These are phyloP conservation scores for Pseudozyma sp. DNA, from an alignment of 1,284 basidiomycete genomes.

Conservation along the genomic window DNA sequence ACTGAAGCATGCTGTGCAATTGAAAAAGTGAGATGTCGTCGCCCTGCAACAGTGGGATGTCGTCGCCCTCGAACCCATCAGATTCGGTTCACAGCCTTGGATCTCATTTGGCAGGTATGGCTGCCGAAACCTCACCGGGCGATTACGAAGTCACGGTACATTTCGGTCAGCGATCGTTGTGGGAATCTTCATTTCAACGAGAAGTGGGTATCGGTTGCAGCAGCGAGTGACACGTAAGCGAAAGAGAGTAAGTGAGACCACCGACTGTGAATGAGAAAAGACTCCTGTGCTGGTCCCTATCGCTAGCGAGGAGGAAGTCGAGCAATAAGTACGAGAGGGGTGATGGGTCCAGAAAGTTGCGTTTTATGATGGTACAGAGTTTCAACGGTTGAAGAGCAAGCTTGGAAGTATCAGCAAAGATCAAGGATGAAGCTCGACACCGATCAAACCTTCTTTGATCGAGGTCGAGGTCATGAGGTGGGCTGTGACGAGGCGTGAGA, in stretches of 20 bases:
- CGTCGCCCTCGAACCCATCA: too few species aligned
- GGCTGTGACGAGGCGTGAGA: slow-evolving; percentile 12
- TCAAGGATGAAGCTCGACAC: background rate
- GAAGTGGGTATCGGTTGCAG: slow-evolving; percentile 19
- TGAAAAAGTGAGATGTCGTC: too few species aligned
- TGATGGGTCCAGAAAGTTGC: background rate
- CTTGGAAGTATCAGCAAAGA: background rate
- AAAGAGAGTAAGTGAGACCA: background rate
- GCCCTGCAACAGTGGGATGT: too few species aligned
- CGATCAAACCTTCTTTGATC: background rate
- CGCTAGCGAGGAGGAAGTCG: too few species aligned
- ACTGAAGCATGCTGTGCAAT: too few species aligned
- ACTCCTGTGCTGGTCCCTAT: too few species aligned
- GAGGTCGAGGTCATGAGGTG: slow-evolving; percentile 18
- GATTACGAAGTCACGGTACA: too few species aligned
- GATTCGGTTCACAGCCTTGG: background rate
- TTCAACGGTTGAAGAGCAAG: background rate
- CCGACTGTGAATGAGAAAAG: too few species aligned
- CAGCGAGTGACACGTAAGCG: background rate
- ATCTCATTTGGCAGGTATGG: background rate
- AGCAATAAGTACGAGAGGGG: background rate
- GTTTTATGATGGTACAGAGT: background rate
- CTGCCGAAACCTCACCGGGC: background rate
- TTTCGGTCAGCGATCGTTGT: background rate
- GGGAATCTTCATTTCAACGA: slow-evolving; percentile 14